These are phyloP conservation scores for Cryphonectria japonica DNA, from an alignment of 2,329 filamentous ascomycete genomes.

Conservation along the genomic window DNA sequence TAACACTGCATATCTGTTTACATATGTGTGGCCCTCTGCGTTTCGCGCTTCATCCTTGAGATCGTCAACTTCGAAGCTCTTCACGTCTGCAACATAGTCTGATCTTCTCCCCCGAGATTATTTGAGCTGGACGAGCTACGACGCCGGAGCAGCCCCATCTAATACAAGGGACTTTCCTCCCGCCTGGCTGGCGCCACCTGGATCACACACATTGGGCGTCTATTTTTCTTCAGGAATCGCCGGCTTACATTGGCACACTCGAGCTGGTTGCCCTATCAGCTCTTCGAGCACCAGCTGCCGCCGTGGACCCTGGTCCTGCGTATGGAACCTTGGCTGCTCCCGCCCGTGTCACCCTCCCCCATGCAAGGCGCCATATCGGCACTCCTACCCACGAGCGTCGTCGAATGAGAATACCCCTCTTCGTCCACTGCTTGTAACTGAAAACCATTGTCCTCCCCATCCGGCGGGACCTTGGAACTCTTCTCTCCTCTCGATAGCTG, in stretches of 20 bases:
- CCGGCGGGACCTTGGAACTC: conserved; percentile 38
- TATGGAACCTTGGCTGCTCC: conserved; percentile 46
- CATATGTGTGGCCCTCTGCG: conserved; percentile 16
- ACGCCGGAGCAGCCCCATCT: conserved; percentile 14
- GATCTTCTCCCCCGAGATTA: background rate
- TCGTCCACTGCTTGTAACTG: conserved; percentile 47
- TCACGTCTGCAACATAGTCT: background rate
- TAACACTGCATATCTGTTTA: background rate
- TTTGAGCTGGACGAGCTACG: conserved; percentile 3
- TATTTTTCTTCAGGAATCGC: conserved; percentile 48
- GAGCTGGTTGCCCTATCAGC: conserved; percentile 49
- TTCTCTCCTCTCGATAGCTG: conserved; percentile 57
- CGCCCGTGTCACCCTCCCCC: conserved; percentile 39
- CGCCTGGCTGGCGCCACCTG: conserved; percentile 39
- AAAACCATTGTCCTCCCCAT: conserved; percentile 56
- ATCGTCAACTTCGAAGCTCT: background rate
- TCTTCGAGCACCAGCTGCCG: conserved; percentile 35
- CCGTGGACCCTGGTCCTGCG: conserved; percentile 44
- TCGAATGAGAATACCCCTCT: conserved; percentile 40
- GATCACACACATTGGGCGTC: conserved; percentile 46
- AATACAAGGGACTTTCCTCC: conserved; percentile 12
- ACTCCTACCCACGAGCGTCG: conserved; percentile 32
- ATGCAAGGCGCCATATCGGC: conserved; percentile 40
- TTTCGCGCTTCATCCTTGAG: background rate
- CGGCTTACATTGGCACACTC: conserved; percentile 44